Conservation (phyloP, 2,329 filamentous ascomycete species). For the Cladosporium velox region DNA sequence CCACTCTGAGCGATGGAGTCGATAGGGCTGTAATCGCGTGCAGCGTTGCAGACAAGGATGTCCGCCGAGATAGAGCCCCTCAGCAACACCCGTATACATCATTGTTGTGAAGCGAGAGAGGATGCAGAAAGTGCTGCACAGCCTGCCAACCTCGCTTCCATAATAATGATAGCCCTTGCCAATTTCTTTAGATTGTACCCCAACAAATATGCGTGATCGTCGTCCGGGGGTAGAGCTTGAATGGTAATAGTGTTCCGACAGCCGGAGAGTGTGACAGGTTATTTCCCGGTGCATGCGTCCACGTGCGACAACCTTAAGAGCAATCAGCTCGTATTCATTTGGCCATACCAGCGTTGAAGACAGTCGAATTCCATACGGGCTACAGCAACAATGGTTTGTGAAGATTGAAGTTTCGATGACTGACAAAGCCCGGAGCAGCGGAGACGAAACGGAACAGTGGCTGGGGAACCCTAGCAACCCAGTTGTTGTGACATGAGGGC, state of each 20-base stretch:
- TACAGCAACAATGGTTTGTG: background rate
- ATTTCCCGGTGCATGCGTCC: background rate
- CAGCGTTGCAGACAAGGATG: background rate
- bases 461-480: background rate
- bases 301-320: background rate
- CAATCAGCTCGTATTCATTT: background rate
- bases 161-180: background rate
- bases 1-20: background rate
- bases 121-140: background rate
- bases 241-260: background rate
- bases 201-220: background rate
- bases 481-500: background rate
- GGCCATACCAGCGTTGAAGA: background rate
- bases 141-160: conserved; percentile 2
- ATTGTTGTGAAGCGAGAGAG: background rate
- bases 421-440: background rate
- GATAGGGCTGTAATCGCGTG: conserved; percentile 7
- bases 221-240: background rate
- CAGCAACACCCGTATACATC: conserved; percentile 3
- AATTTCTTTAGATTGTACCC: background rate
- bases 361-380: background rate
- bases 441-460: background rate
- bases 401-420: background rate
- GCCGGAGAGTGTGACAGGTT: background rate
- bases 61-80: conserved; percentile 1